Percentiles rank a stretch among this genome's conserved stretches.
Conservation (phyloP, 306 rosid species). For the Oemleria cerasiformis region DNA sequence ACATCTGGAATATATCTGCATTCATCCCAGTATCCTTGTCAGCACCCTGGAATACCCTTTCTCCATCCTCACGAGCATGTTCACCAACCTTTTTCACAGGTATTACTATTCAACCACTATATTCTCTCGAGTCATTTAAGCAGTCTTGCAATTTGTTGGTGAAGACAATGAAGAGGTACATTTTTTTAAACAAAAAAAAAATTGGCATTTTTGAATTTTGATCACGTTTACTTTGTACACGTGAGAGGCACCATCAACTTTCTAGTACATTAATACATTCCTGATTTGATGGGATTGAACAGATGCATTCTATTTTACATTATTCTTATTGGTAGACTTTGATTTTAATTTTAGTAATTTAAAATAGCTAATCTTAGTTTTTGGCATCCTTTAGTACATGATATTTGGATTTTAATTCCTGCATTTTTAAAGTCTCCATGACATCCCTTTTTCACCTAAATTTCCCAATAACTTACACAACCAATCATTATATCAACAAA, state of each 20-base stretch:
- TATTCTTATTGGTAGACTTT: too few species aligned
- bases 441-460: neutral
- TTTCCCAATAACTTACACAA: neutral
- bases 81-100: constrained; percentile 89
- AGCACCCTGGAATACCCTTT: constrained; percentile 82
- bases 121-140: neutral
- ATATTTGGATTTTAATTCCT: neutral
- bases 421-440: neutral
- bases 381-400: too few species aligned
- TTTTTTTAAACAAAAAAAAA: neutral
- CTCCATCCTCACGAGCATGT: constrained; percentile 76
- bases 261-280: neutral
- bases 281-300: neutral
- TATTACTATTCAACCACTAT: constrained; percentile 22
- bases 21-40: constrained; percentile 86
- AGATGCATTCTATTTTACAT: neutral
- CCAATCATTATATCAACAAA: neutral
- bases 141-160: neutral
- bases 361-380: too few species aligned
- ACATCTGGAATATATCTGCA: constrained; percentile 70
- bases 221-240: neutral
- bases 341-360: too few species aligned
- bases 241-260: neutral
- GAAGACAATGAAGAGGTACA: neutral
- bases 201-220: neutral